Percentiles rank a stretch among this genome's conserved stretches.
These are phyloP conservation scores for Carallia brachiata DNA, from an alignment of 345 rosid species.

Conservation along the genomic window DNA sequence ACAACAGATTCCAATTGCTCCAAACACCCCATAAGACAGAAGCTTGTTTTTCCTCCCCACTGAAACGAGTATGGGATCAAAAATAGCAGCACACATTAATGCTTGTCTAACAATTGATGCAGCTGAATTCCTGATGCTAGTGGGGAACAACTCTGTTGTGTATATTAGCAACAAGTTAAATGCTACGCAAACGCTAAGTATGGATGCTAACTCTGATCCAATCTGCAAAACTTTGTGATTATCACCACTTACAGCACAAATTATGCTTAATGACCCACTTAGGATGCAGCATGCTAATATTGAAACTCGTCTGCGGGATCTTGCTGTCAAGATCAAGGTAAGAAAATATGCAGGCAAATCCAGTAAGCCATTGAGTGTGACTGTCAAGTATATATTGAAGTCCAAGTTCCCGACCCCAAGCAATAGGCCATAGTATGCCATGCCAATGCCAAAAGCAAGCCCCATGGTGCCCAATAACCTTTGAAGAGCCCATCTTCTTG, in stretches of 20 bases:
- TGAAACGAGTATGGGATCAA: conserved; percentile 34
- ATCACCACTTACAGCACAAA: conserved; percentile 25
- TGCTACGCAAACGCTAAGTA: conserved; percentile 9
- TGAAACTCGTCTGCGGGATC: conserved; percentile 35
- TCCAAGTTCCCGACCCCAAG: conserved; percentile 42
- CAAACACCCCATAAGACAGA: conserved; percentile 31
- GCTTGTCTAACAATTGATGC: conserved; percentile 17
- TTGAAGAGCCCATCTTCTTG: conserved; percentile 21
- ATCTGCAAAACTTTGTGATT: background rate
- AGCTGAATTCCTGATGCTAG: conserved; percentile 9
- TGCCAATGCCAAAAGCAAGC: conserved; percentile 43
- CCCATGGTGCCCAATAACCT: conserved; percentile 26
- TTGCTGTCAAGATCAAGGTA: conserved; percentile 32
- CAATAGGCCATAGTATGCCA: conserved; percentile 44
- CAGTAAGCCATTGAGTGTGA: conserved; percentile 41
- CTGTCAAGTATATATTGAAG: conserved; percentile 38
- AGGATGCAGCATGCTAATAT: conserved; percentile 25
- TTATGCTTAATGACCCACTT: conserved; percentile 38
- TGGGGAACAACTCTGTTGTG: conserved; percentile 18
- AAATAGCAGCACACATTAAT: conserved; percentile 29
- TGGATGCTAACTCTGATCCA: conserved; percentile 7
- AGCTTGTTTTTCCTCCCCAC: conserved; percentile 25
- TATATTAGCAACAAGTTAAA: conserved; percentile 4
- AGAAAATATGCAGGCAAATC: conserved; percentile 39
- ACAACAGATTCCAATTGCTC: conserved; percentile 18